Conservation (phyloP, 306 rosid genomes). For the Vachellia collinsii region DNA sequence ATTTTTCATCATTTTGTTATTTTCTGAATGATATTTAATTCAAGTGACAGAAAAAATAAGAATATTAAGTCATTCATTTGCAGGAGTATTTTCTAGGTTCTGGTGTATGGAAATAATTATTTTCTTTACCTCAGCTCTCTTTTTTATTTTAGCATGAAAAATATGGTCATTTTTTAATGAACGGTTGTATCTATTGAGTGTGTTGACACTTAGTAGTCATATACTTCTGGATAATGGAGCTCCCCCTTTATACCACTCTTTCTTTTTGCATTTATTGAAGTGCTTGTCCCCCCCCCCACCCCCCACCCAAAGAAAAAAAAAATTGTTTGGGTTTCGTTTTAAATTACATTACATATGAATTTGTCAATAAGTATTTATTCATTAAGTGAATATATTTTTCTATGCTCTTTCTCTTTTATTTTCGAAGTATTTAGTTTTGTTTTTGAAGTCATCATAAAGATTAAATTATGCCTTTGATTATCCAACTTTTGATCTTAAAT, state of each 20-base stretch:
- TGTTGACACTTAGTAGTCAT: no score
- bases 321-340: not conserved
- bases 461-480: not conserved
- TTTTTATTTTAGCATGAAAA: constrained; percentile 8
- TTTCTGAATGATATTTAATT: not conserved
- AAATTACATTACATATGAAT: not conserved
- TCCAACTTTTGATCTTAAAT: not conserved
- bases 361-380: not conserved
- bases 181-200: no score
- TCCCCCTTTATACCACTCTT: no score
- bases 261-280: no score
- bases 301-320: no score
- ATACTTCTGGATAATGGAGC: no score
- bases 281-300: no score
- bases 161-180: not conserved
- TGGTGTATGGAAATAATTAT: not conserved
- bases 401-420: not conserved
- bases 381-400: not conserved
- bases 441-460: not conserved
- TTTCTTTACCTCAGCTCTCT: not conserved
- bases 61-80: not conserved
- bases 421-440: not conserved
- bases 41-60: not conserved
- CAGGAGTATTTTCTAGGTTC: not conserved
- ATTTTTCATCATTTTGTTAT: not conserved